phyloP scores from a whole-genome alignment of 2,329 filamentous ascomycete genomes.

The Colletotrichum lindemuthianum region DNA sequence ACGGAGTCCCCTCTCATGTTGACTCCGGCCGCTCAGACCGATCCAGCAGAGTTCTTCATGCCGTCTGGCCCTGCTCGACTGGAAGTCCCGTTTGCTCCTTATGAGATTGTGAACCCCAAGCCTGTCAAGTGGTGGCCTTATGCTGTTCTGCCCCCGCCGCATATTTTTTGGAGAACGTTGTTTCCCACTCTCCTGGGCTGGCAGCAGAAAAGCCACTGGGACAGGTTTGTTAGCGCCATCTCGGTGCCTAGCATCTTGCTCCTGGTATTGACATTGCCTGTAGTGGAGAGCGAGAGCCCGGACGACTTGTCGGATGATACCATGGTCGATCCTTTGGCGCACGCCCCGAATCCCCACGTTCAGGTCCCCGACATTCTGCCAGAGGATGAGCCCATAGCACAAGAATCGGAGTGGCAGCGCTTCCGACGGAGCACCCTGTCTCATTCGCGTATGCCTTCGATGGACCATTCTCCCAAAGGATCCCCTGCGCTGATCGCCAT shows the following conservation, averaged over 20 bases:
- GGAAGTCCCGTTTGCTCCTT: constrained; percentile 58
- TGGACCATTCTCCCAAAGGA: constrained; percentile 41
- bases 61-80: constrained; percentile 53
- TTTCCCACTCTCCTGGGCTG: constrained; percentile 90
- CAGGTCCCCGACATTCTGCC: constrained; percentile 50
- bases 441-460: constrained; percentile 38
- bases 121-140: constrained; percentile 85
- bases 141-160: constrained; percentile 74
- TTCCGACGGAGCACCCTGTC: constrained; percentile 61
- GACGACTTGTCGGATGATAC: constrained; percentile 56
- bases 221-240: constrained; percentile 81
- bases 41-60: constrained; percentile 66
- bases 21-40: constrained; percentile 51
- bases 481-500: constrained; percentile 46
- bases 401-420: constrained; percentile 68
- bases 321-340: constrained; percentile 8
- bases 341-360: constrained; percentile 40
- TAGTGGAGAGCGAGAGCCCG: constrained; percentile 78
- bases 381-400: constrained; percentile 43
- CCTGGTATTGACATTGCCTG: constrained; percentile 88
- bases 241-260: constrained; percentile 92
- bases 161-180: constrained; percentile 76
- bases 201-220: constrained; percentile 84
- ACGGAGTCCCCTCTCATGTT: constrained; percentile 65
- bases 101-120: constrained; percentile 52